Evolutionary conservation across 148 eudicot species (phyloP).

Genomic region (Silene conica): DNA sequence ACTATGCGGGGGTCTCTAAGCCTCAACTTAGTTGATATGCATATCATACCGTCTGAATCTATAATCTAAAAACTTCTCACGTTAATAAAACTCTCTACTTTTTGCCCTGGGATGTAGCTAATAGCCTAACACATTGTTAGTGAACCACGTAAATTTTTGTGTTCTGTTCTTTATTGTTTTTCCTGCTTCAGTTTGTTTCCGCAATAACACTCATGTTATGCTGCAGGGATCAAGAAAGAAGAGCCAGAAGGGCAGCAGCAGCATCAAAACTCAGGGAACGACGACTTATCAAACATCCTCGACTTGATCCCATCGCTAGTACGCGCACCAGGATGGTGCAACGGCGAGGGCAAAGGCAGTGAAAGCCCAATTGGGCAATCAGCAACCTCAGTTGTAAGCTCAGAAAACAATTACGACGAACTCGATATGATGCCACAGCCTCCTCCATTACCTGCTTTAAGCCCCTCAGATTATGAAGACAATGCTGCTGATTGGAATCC

Average conservation of each 20-base stretch:
- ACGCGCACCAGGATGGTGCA: constrained; percentile 49
- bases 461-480: constrained; percentile 24
- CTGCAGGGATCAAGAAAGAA: constrained; percentile 31
- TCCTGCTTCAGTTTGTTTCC: too few species aligned
- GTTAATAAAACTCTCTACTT: too few species aligned
- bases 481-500: constrained; percentile 34
- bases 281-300: constrained; percentile 62
- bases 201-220: too few species aligned
- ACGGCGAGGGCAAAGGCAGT: constrained; percentile 25
- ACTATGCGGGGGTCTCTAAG: too few species aligned
- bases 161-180: too few species aligned
- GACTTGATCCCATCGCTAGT: constrained; percentile 56
- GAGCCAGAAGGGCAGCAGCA: constrained; percentile 30
- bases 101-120: too few species aligned
- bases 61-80: too few species aligned
- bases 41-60: too few species aligned
- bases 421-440: constrained; percentile 18
- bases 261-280: constrained; percentile 37
- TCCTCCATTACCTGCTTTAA: constrained; percentile 20
- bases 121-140: too few species aligned
- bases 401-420: constrained; percentile 23
- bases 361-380: constrained; percentile 34
- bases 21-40: too few species aligned
- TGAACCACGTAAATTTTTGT: too few species aligned
- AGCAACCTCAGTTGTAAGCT: constrained; percentile 18